Evolutionary conservation across 2,329 filamentous ascomycete genomes (phyloP), one percentile per base, ranked within the genome.

Genomic region (Teratosphaeria nubilosa): DNA sequence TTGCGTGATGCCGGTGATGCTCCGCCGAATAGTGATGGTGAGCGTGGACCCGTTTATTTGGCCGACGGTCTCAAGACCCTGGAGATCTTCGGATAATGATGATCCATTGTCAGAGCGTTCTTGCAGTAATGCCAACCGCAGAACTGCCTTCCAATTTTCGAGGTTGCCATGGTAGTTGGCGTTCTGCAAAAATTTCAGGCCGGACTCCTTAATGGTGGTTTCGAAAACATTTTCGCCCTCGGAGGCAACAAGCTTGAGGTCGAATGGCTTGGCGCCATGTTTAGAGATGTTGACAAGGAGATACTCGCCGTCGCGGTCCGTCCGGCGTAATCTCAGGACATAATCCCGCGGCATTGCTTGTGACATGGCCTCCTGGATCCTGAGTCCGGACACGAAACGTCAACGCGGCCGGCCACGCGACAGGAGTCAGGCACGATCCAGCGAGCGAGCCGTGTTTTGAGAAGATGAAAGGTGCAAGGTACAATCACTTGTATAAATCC

Each of bases 1-100:
- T 85, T 87, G 84, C 59, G 84, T 87, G 64, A 90, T 88, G 51
- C 85, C 86, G 62, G 84, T 78, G 45, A 86, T 79, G 58, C 83
- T 81, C 68, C 85, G 86, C 54, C 85, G 80, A 58, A 91, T 74
- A 6, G 81, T 82, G 60, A 91, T 77, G 20, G 78, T 78, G n/a
- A 88, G 76, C 1, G 75, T 76, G 22, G 74, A 69, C 52, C 54
- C 55, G 53, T 69, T 70, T 52, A 87, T 75, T 3, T 82, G 77
- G 24, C 86, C 86, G 22, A 83, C 74, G 56, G 74, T 67, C 62
- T 87, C 82, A 25, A 88, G 78, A 59, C 80, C 80, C 20, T 79
- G 72, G 51, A 80, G 67, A 13, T 77, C 72, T 51, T 77, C 74
- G 56, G 74, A 72, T n/a, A 80, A 74, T n/a, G 79, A 74, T 48